Evolutionary conservation across 2,329 filamentous ascomycete genomes (phyloP).

Genomic region (Sclerotinia sclerotiorum): DNA sequence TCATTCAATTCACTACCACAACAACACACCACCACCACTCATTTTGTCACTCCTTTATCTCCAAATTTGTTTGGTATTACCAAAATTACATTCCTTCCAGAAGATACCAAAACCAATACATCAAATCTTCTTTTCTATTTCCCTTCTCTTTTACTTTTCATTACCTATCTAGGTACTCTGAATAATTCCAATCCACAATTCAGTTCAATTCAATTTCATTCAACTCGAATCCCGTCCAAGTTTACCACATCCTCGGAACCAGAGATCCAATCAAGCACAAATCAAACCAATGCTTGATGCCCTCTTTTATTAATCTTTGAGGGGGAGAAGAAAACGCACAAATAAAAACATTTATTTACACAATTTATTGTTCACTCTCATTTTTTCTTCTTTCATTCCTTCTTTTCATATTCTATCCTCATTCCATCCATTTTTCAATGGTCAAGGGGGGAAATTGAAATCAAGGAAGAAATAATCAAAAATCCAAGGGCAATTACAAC

Average conservation of each 20-base stretch:
- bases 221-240: too few species aligned
- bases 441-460: not conserved
- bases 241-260: too few species aligned
- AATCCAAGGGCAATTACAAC: not conserved
- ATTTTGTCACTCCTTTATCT: not conserved
- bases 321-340: not conserved
- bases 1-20: not conserved
- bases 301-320: too few species aligned
- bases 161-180: too few species aligned
- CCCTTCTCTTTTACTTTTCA: too few species aligned
- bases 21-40: not conserved
- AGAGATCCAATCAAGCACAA: too few species aligned
- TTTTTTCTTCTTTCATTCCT: too few species aligned
- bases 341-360: not conserved
- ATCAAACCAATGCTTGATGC: too few species aligned
- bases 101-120: not conserved
- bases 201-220: too few species aligned
- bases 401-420: not conserved
- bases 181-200: too few species aligned
- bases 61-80: not conserved
- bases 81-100: not conserved
- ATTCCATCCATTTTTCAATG: too few species aligned
- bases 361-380: not conserved
- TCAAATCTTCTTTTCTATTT: not conserved
- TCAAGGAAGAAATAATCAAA: not conserved